phyloP scores from a whole-genome alignment of 768 basidiomycete species.

The Myochromella boudieri region DNA sequence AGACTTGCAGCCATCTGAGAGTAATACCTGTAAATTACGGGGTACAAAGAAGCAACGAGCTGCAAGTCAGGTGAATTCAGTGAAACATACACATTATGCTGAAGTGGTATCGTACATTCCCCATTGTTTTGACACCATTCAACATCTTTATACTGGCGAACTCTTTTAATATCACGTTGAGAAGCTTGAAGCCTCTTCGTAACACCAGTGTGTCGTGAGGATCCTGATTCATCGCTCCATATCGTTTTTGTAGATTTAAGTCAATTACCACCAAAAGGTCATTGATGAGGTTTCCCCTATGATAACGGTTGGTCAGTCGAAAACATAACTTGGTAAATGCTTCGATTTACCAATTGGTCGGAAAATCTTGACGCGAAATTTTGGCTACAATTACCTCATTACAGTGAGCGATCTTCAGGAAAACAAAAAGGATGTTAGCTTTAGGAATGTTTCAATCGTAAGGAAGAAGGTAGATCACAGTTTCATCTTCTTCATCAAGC shows the following conservation, averaged over 20 bases:
- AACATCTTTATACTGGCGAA: slow-evolving; percentile 70
- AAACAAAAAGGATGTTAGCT: not conserved
- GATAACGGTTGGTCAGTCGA: slow-evolving; percentile 3
- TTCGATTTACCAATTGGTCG: slow-evolving; percentile 59
- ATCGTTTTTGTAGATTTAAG: slow-evolving; percentile 48
- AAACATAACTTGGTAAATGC: not conserved
- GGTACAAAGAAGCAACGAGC: slow-evolving; percentile 56
- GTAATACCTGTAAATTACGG: slow-evolving; percentile 62
- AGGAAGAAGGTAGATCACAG: slow-evolving; percentile 41
- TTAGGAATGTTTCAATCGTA: not conserved
- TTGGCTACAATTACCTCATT: slow-evolving; percentile 75
- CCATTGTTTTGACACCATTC: slow-evolving; percentile 65
- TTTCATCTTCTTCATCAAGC: slow-evolving; percentile 76
- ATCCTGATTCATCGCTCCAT: slow-evolving; percentile 39
- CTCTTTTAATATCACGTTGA: slow-evolving; percentile 71
- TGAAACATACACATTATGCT: not conserved
- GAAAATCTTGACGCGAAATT: slow-evolving; percentile 78
- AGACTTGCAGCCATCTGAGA: slow-evolving; percentile 45
- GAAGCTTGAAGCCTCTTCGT: slow-evolving; percentile 59
- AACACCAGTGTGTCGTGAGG: slow-evolving; percentile 47
- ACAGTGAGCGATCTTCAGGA: slow-evolving; percentile 68
- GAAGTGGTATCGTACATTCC: slow-evolving; percentile 40
- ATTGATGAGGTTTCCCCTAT: slow-evolving; percentile 61
- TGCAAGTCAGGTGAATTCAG: slow-evolving; percentile 7
- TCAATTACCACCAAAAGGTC: slow-evolving; percentile 58